Conservation (phyloP, 2,329 filamentous ascomycete genomes). For the Sarocladiaceae sp. region DNA sequence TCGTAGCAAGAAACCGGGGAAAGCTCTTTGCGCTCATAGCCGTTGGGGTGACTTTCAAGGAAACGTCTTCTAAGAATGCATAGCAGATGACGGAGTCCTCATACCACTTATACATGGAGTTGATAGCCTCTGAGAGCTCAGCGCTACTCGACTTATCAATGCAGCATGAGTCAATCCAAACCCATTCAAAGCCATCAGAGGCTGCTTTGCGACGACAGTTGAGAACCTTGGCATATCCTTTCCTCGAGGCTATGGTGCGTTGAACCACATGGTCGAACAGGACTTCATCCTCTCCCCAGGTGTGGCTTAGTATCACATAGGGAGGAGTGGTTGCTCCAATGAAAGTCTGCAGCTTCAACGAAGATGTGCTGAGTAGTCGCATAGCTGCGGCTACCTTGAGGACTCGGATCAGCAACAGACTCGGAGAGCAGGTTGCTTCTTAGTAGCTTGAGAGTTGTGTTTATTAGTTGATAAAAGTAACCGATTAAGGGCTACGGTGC, state of each 20-base stretch:
- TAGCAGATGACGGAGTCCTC: constrained; percentile 20
- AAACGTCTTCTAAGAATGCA: constrained; percentile 18
- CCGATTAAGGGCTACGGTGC: no score
- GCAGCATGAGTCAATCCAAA: constrained; percentile 24
- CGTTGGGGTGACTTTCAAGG: no score
- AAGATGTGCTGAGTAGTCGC: no score
- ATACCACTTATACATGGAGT: constrained; percentile 24
- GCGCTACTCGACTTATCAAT: constrained; percentile 21
- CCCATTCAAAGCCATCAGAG: constrained; percentile 11
- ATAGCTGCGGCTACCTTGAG: no score
- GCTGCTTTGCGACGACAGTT: not conserved
- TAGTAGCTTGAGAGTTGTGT: no score
- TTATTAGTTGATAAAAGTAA: no score
- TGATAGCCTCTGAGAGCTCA: constrained; percentile 23
- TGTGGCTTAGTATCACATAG: constrained; percentile 28
- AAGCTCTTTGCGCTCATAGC: no score
- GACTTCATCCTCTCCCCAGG: constrained; percentile 24
- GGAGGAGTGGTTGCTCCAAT: no score
- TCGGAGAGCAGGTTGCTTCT: no score
- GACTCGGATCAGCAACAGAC: no score
- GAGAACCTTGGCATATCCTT: not conserved
- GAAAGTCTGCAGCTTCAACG: no score
- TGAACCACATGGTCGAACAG: constrained; percentile 20
- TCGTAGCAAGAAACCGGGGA: no score
- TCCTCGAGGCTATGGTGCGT: not conserved